A percentile compares a stretch with the other conserved stretches of the same genome.
Evolutionary conservation across 345 rosid species (phyloP).

Genomic region (Cardamine occulta): DNA sequence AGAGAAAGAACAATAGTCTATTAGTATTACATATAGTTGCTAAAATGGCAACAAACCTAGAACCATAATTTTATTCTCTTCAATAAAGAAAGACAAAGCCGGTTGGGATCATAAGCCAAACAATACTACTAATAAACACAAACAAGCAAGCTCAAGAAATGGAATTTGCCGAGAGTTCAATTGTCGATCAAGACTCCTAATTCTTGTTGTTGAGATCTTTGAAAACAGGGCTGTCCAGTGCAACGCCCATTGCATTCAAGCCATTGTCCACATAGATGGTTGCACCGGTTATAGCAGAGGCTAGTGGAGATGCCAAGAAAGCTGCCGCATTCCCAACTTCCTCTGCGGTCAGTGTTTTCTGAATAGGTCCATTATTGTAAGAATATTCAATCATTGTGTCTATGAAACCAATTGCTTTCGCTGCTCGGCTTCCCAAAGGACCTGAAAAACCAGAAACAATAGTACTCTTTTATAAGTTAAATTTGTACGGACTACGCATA

Average conservation of each 20-base stretch:
- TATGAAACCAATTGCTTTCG: slow-evolving; percentile 88
- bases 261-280: slow-evolving; percentile 94
- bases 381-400: slow-evolving; percentile 89
- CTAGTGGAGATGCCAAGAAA: slow-evolving; percentile 88
- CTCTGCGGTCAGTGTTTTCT: slow-evolving; percentile 89
- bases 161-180: background rate
- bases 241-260: slow-evolving; percentile 93
- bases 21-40: background rate
- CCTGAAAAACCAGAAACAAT: slow-evolving; percentile 48
- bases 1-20: background rate
- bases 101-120: background rate
- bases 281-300: slow-evolving; percentile 90
- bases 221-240: slow-evolving; percentile 83
- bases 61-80: slow-evolving; percentile 22
- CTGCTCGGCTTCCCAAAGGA: slow-evolving; percentile 84
- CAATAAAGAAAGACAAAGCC: background rate
- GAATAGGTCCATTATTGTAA: slow-evolving; percentile 79
- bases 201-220: slow-evolving; percentile 60
- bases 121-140: slow-evolving; percentile 10
- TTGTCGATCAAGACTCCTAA: slow-evolving; percentile 30
- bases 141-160: slow-evolving; percentile 14
- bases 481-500: background rate
- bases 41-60: slow-evolving; percentile 15
- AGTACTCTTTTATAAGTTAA: background rate
- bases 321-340: slow-evolving; percentile 96